Evolutionary conservation across 768 basidiomycete genomes (phyloP).

Genomic region (Coprinellus micaceus): DNA sequence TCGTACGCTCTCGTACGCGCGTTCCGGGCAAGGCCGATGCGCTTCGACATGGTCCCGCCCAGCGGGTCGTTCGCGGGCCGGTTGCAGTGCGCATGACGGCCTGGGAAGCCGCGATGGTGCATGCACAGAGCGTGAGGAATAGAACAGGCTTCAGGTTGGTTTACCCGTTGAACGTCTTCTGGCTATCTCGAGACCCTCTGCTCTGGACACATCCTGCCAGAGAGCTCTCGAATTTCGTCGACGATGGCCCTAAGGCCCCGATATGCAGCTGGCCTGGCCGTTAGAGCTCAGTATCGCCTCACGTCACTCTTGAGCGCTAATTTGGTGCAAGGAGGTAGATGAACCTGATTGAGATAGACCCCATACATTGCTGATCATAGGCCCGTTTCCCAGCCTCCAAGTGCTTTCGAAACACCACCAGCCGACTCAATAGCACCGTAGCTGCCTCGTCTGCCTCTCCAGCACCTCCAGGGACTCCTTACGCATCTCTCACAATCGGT

Average conservation of each 20-base stretch:
- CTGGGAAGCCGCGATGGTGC: not conserved
- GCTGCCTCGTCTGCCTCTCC: constrained; percentile 11
- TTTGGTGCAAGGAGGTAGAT: not conserved
- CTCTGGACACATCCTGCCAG: not conserved
- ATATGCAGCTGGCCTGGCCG: not conserved
- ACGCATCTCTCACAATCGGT: constrained; percentile 70
- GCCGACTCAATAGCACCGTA: constrained; percentile 22
- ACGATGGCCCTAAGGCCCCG: constrained; percentile 1
- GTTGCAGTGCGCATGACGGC: not conserved
- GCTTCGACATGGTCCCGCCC: no score
- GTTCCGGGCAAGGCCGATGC: no score
- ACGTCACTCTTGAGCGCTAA: not conserved
- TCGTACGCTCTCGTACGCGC: no score
- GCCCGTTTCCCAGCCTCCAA: constrained; percentile 25
- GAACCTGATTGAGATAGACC: not conserved
- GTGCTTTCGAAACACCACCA: constrained; percentile 29
- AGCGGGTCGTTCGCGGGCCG: not conserved
- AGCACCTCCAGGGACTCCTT: constrained; percentile 46
- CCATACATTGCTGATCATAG: not conserved
- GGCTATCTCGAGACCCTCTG: not conserved
- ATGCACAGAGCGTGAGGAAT: not conserved
- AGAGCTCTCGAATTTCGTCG: not conserved
- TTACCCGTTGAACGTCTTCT: not conserved
- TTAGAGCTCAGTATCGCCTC: not conserved
- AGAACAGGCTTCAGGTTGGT: not conserved